These are phyloP conservation scores for Tremellales sp. DNA, from an alignment of 1,284 basidiomycete species.

Conservation along the genomic window DNA sequence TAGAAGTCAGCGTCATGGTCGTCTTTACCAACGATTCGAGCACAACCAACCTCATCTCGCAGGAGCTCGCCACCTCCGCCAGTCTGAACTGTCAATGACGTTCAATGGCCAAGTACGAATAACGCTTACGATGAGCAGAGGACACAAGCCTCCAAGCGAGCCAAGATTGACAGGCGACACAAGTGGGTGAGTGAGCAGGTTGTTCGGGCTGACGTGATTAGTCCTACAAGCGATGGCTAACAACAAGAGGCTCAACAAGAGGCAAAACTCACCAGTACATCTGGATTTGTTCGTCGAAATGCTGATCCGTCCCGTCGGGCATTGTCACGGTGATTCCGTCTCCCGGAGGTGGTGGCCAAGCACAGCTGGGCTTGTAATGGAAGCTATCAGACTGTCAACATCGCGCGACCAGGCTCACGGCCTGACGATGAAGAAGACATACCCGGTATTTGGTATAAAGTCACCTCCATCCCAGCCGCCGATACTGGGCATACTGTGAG, in stretches of 20 bases:
- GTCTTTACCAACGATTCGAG: background rate
- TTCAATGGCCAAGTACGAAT: too few relatives aligned
- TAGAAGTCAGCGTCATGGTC: slow-evolving; percentile 23
- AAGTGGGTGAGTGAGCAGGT: slow-evolving; percentile 51
- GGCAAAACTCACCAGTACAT: slow-evolving; percentile 47
- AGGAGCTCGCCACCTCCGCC: slow-evolving; percentile 52
- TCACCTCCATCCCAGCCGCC: slow-evolving; percentile 40
- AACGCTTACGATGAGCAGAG: slow-evolving; percentile 49
- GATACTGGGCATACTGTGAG: slow-evolving; percentile 88
- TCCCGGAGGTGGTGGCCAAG: slow-evolving; percentile 47
- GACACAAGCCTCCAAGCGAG: slow-evolving; percentile 53
- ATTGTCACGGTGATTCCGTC: slow-evolving; percentile 36
- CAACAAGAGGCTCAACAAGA: background rate
- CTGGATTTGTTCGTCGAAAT: slow-evolving; percentile 51
- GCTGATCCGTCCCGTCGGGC: slow-evolving; percentile 26
- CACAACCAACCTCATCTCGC: slow-evolving; percentile 30
- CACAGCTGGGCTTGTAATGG: slow-evolving; percentile 44
- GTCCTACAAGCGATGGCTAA: too few relatives aligned
- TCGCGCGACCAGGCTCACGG: background rate
- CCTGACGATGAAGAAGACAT: slow-evolving; percentile 5
- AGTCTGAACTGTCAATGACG: slow-evolving; percentile 21
- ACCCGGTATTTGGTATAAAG: slow-evolving; percentile 42
- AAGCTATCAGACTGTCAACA: slow-evolving; percentile 30
- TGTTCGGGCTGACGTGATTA: slow-evolving; percentile 46
- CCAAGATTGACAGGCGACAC: slow-evolving; percentile 53